These are phyloP conservation scores for Monascus ruber DNA, from an alignment of 2,329 filamentous ascomycete genomes.

Conservation along the genomic window DNA sequence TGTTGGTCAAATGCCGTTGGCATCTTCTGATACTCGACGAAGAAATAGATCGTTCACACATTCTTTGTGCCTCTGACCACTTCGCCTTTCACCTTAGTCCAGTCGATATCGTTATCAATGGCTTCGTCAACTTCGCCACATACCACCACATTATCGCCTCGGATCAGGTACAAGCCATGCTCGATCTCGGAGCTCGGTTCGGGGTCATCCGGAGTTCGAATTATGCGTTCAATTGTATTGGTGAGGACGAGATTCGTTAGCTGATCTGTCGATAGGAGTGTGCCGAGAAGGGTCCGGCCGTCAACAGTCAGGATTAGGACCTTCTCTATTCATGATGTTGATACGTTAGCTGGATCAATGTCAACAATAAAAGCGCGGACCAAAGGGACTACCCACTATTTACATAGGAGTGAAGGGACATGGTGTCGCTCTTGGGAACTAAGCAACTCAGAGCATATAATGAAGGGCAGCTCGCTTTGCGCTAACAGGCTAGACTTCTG, in stretches of 20 bases:
- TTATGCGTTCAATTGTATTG: conserved; percentile 77
- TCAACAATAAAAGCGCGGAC: too few relatives aligned
- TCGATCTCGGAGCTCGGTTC: conserved; percentile 70
- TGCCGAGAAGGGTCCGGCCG: conserved; percentile 75
- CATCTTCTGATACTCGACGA: too few relatives aligned
- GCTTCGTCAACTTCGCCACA: conserved; percentile 84
- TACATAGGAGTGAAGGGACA: conserved; percentile 45
- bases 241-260: conserved; percentile 84
- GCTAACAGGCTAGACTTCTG: too few relatives aligned
- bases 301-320: conserved; percentile 87
- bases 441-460: neutral
- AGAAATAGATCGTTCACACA: conserved; percentile 25
- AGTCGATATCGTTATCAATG: conserved; percentile 82
- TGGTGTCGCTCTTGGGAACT: conserved; percentile 14
- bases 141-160: conserved; percentile 87
- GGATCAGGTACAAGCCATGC: conserved; percentile 80
- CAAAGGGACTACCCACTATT: conserved; percentile 34
- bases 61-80: conserved; percentile 81
- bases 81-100: conserved; percentile 76
- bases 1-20: too few relatives aligned
- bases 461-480: too few relatives aligned
- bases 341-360: neutral
- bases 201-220: conserved; percentile 70
- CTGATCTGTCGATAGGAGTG: conserved; percentile 75
- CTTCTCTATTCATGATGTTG: conserved; percentile 53